Conservation (phyloP, 2,329 filamentous ascomycete species). For the Calonectria pteridis region DNA sequence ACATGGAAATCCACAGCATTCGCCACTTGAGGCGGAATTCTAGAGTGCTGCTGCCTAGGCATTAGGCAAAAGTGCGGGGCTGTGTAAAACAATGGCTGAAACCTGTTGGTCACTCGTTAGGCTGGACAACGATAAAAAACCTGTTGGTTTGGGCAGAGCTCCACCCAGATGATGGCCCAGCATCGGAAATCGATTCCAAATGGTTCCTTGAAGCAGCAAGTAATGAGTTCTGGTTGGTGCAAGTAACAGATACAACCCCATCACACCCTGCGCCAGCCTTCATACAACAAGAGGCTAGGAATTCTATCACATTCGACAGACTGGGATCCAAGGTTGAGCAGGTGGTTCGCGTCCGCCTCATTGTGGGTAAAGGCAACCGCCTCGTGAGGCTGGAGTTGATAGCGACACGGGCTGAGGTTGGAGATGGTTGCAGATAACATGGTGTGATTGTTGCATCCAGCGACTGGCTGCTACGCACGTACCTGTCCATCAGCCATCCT, state of each 20-base stretch:
- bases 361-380: constrained; percentile 1
- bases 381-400: not conserved
- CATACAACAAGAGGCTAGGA: not conserved
- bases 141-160: not conserved
- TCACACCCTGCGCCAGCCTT: not conserved
- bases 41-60: not conserved
- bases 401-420: constrained; percentile 1
- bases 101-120: not conserved
- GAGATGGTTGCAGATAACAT: not conserved
- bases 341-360: not conserved
- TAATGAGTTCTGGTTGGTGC: not conserved
- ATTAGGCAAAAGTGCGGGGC: not conserved
- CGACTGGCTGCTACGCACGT: not conserved
- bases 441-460: constrained; percentile 1
- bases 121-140: not conserved
- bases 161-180: not conserved
- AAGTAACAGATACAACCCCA: not conserved
- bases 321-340: not conserved
- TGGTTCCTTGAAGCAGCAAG: not conserved
- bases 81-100: not conserved
- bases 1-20: not conserved
- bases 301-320: not conserved
- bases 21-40: not conserved
- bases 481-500: not conserved
- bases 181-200: not conserved